These are phyloP conservation scores for Ustilago trichophora DNA, from an alignment of 1,284 basidiomycete genomes.

Conservation along the genomic window DNA sequence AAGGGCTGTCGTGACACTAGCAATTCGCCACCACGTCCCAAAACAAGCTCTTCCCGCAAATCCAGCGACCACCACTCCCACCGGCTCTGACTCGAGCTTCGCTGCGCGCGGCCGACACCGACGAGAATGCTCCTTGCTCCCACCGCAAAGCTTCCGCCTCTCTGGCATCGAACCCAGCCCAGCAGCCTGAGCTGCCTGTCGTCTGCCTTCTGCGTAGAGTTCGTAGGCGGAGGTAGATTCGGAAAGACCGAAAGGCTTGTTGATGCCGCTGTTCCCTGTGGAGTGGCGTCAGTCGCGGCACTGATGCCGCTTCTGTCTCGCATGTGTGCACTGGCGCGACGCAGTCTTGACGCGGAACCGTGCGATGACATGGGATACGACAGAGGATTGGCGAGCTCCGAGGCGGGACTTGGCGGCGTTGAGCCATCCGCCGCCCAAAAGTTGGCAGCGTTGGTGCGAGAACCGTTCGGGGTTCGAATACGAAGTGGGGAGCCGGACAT, in stretches of 20 bases:
- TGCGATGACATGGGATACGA: constrained; percentile 49
- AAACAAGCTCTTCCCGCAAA: constrained; percentile 32
- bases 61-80: constrained; percentile 47
- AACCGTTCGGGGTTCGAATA: constrained; percentile 38
- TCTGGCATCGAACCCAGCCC: constrained; percentile 37
- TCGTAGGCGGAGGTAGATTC: constrained; percentile 24
- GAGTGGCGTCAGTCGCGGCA: constrained; percentile 1
- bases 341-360: constrained; percentile 29
- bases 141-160: constrained; percentile 28
- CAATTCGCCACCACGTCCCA: constrained; percentile 41
- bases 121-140: constrained; percentile 7
- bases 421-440: constrained; percentile 41
- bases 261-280: constrained; percentile 14
- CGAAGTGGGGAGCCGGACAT: constrained; percentile 32
- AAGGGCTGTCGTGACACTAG: constrained; percentile 29
- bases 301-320: constrained; percentile 29
- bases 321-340: constrained; percentile 33
- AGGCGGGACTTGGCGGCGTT: constrained; percentile 39
- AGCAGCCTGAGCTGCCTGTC: constrained; percentile 36
- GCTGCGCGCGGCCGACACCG: constrained; percentile 22
- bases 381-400: constrained; percentile 29
- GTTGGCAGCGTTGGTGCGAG: constrained; percentile 27
- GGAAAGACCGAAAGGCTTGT: constrained; percentile 21
- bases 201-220: constrained; percentile 21
- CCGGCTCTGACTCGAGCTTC: constrained; percentile 10